Base-by-base conservation (phyloP, 2,329 filamentous ascomycete genomes). In the Stachybotrys echinatus region DNA sequence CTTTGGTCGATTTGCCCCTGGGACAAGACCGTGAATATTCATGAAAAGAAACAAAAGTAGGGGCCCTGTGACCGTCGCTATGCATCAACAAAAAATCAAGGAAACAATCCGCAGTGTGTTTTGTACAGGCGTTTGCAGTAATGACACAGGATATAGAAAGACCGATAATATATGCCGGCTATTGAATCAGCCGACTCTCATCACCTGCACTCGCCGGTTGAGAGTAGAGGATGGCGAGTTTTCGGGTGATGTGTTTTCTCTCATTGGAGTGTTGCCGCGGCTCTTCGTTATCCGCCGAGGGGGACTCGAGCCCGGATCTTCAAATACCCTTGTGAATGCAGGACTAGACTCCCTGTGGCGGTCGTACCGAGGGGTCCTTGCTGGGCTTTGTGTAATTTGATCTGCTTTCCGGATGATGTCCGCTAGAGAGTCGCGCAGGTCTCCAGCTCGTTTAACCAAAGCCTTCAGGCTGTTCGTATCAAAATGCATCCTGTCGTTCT, bases 401-500 rank as follows among this genome's bases (percentile, higher is more conserved):
- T 87, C 83, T 38, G 75, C 79, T 47, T 74, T 74, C 45, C 83
- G 79, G 44, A 87, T 72, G 5, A 81, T 64, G 49, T 85, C 81
- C 0, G 81, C 81, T 20, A 87, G 67, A 4, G 72, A 70, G 55
- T 85, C 81, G 23, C 79, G 76, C 31, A 87, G 65, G 49, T 80
- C 77, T 23, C 79, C 75, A 2, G 83, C 83, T 51, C 81, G 74
- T 61, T 81, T 82, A 37, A 87, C 83, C 48, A 87, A 69, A 58
- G 83, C 80, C 57, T 81, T 82, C n/a, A 87, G 72, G 63, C 81
- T 86, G 54, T 84, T 85, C 5, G 83, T 86, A 60, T 85, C 83
- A 54, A 87, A 87, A 51, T 84, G 84, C 59, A 86, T 62, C 55
- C 76, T 66, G 47, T 74, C 72, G 42, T 75, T 68, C 12, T 63